Base-by-base conservation (phyloP, 2,329 filamentous ascomycete species). In the Stachybotrys echinatus region DNA sequence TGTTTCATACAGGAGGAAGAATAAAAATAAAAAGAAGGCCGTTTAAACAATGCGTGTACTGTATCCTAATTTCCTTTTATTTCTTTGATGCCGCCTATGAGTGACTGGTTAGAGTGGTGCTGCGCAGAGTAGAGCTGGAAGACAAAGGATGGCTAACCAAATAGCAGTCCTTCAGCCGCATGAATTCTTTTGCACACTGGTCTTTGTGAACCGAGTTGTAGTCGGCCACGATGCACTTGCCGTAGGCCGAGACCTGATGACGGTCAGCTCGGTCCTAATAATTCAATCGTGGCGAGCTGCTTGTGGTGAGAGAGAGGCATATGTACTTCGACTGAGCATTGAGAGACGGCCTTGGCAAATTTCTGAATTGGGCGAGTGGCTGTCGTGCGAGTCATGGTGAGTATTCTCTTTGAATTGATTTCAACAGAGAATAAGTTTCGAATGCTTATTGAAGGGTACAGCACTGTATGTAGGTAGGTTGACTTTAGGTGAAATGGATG, bases 161-260 rank as follows among this genome's bases (percentile, higher is more conserved):
- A 64, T 90, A 95, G 65, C 92, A 97, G 57, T 95, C 78, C 66
- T 95, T 96, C 45, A 97, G 68, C 56, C 74, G 83, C 68, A 94
- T 74, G 59, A 99, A 97, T 63, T 96, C 91, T 51, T 83, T 83
- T 5, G 79, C 77, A 63, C 94, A 99, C 75, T 94, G 94, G 64
- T 96, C 89, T 65, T 95, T 95, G 59, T 91, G 81, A 3, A 96
- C 83, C 4, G 90, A 83, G 64, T 92, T 92, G 71, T 95, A 97
- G 64, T 97, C 92, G 38, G 83, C 82, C 47, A 92, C 80, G 55
- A 99, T 85, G 66, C 94, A 99, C 75, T 91, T 92, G 57, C 92
- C 94, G 63, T 97, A 99, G 12, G 81, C 75, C 3, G 89, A 78
- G 48, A 89, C 87, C 92, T 97, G 38, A 6, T 20, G 12, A n/a